Percentiles rank a stretch among this genome's conserved stretches.
phyloP scores from a whole-genome alignment of 2,329 filamentous ascomycete genomes.

The Phaeosphaeriaceae sp. region DNA sequence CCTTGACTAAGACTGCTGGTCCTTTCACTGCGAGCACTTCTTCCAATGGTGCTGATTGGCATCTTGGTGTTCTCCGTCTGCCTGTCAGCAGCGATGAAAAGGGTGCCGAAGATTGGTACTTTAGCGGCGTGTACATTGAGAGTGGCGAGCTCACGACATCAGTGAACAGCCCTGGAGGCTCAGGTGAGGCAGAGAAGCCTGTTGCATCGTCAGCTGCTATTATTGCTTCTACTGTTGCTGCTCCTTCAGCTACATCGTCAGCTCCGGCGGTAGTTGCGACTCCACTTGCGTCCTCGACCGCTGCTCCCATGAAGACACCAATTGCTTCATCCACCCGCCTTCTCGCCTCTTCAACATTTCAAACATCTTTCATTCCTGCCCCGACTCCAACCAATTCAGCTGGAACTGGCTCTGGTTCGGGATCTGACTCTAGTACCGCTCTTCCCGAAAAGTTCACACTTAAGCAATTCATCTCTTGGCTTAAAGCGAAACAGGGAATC shows the following conservation, averaged over 20 bases:
- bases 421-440: slow-evolving; percentile 13
- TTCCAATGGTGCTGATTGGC: slow-evolving; percentile 74
- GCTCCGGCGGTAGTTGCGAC: slow-evolving; percentile 3
- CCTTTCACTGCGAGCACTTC: slow-evolving; percentile 66
- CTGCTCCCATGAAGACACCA: slow-evolving; percentile 2
- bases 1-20: slow-evolving; percentile 64
- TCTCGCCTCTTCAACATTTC: background rate
- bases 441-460: slow-evolving; percentile 35
- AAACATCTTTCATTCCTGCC: slow-evolving; percentile 6
- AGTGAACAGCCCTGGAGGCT: slow-evolving; percentile 25
- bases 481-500: slow-evolving; percentile 25
- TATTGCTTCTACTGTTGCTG: slow-evolving; percentile 7
- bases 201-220: slow-evolving; percentile 13
- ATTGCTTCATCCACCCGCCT: slow-evolving; percentile 12
- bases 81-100: slow-evolving; percentile 62
- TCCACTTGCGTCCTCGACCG: background rate
- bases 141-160: slow-evolving; percentile 53
- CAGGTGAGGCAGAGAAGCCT: slow-evolving; percentile 11
- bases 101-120: slow-evolving; percentile 70
- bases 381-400: slow-evolving; percentile 14
- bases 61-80: slow-evolving; percentile 72
- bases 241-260: slow-evolving; percentile 3
- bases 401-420: slow-evolving; percentile 21
- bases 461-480: slow-evolving; percentile 35
- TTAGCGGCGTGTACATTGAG: slow-evolving; percentile 75